Evolutionary conservation across 495 filamentous ascomycete species (phyloP), one percentile per base, ranked within the genome.

Genomic region (Penicillium flavigenum): DNA sequence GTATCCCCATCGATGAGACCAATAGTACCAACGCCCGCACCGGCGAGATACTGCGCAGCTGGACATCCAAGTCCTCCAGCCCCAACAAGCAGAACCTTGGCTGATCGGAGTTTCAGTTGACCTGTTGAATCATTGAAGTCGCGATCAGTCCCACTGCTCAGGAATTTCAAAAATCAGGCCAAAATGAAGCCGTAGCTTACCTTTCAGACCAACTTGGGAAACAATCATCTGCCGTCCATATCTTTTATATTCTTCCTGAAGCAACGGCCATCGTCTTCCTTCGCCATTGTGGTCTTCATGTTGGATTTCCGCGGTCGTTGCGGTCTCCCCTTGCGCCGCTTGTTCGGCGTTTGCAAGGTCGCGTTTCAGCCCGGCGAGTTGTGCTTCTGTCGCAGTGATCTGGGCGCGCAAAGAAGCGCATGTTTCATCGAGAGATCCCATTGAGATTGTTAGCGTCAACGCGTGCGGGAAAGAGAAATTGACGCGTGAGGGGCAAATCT

Each of bases 221-320:
- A 98, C 81, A 44, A 97, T 93, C 77, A 98, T 88, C 72, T 98
- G 94, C 41, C 94, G 80, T 5, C 91, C 91, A 76, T 98, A 98
- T 49, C 92, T 83, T 60, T 78, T 80, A 64, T 96, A 93, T 66
- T 95, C 91, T 31, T 87, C 81, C 26, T 68, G 72, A 0, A 71
- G 67, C 9, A 93, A 71, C 0, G 86, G 86, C 88, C 86, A 88
- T 59, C 73, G 81, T 55, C 71, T 72, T 20, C 53, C 45, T 1
- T 17, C 19, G 14, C 43, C 39, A 31, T 44, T 50, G n/a, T 1
- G 36, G 11, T 14, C 36, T n/a, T 53, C 41, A 7, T 46, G 12
- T 7, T 45, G 32, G 51, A 39, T 51, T 45, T 32, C 41, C 47
- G 57, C 51, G 29, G 43, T 24, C 12, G 29, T 20, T 27, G 51